A percentile compares a stretch with the other conserved stretches of the same genome.
These are phyloP conservation scores for Bromus sterilis DNA, from an alignment of 176 grass and related monocot species.

Conservation along the genomic window DNA sequence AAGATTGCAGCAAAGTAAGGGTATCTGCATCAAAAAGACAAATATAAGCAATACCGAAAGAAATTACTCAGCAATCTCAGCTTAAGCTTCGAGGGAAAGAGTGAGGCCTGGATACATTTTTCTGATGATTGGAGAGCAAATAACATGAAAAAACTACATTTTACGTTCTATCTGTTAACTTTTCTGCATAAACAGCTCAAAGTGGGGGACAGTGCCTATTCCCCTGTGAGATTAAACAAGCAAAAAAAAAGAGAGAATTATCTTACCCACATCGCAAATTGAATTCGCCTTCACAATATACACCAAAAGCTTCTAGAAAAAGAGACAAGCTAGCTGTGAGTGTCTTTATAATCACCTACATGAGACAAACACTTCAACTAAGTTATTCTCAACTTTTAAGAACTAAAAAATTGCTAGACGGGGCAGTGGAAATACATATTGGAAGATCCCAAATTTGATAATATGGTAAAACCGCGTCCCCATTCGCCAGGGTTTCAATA, in stretches of 20 bases:
- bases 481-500: constrained; percentile 82
- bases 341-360: constrained; percentile 97
- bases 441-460: constrained; percentile 97
- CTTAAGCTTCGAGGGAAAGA: neutral
- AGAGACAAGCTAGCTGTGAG: constrained; percentile 81
- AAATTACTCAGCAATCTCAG: constrained; percentile 6
- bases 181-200: neutral
- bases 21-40: constrained; percentile 60
- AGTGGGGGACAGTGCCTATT: neutral
- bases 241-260: constrained; percentile 16
- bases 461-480: constrained; percentile 71
- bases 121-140: neutral
- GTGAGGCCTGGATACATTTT: neutral
- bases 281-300: constrained; percentile 95
- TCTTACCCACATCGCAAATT: constrained; percentile 86
- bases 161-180: neutral
- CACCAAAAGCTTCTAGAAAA: constrained; percentile 87
- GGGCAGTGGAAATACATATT: constrained; percentile 65
- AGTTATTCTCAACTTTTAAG: neutral
- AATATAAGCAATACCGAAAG: constrained; percentile 3
- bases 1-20: constrained; percentile 81
- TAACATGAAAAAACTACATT: neutral
- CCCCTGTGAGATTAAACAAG: neutral
- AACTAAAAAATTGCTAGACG: constrained; percentile 6
- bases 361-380: constrained; percentile 4